These are phyloP conservation scores for Aspergillus pseudotamarii DNA, from an alignment of 2,329 filamentous ascomycete species.

Conservation along the genomic window DNA sequence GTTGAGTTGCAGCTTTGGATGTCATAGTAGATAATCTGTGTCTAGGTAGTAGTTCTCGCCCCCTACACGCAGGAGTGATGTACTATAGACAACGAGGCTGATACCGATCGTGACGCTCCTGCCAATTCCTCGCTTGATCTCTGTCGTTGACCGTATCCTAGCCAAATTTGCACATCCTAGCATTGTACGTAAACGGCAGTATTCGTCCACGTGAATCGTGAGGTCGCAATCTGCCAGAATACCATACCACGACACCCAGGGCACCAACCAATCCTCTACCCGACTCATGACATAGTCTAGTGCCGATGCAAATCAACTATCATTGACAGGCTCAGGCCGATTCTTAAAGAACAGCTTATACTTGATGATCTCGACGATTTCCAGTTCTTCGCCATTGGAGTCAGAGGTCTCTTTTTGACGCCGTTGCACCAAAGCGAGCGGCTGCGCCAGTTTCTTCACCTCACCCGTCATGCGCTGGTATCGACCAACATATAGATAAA, in stretches of 20 bases:
- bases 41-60: conserved; percentile 74
- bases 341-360: conserved; percentile 84
- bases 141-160: background rate
- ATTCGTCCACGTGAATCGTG: background rate
- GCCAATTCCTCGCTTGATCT: background rate
- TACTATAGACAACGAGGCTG: background rate
- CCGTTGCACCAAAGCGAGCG: conserved; percentile 76
- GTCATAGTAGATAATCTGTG: conserved; percentile 70
- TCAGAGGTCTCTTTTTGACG: conserved; percentile 33
- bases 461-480: conserved; percentile 89
- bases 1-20: conserved; percentile 57
- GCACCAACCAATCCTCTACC: background rate
- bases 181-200: background rate
- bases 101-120: background rate
- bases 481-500: conserved; percentile 83
- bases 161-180: background rate
- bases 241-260: background rate
- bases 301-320: conserved; percentile 25
- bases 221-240: background rate
- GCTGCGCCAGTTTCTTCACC: conserved; percentile 79
- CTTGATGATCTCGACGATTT: conserved; percentile 84
- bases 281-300: background rate
- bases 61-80: conserved; percentile 57
- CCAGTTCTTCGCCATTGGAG: conserved; percentile 53
- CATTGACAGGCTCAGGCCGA: conserved; percentile 80